Conservation (phyloP, 345 rosid genomes). For the Citrus glauca region DNA sequence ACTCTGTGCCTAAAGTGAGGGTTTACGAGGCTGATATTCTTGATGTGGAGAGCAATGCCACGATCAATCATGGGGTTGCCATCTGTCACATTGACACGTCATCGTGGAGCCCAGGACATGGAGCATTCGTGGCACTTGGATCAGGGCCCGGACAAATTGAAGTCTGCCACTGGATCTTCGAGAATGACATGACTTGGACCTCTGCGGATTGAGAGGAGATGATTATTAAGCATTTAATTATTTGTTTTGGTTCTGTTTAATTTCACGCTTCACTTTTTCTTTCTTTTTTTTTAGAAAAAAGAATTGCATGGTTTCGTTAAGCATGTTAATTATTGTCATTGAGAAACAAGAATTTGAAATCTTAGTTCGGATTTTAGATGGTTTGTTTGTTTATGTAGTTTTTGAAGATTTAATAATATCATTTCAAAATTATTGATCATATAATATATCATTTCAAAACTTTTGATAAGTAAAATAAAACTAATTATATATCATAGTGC, state of each 20-base stretch:
- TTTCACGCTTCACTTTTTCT: neutral
- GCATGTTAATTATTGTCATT: neutral
- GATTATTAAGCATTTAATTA: neutral
- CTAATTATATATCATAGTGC: too few species aligned
- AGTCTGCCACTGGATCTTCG: conserved; percentile 82
- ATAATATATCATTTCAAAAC: too few species aligned
- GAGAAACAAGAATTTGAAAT: neutral
- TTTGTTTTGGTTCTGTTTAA: neutral
- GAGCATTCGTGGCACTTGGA: conserved; percentile 64
- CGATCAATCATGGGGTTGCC: conserved; percentile 62
- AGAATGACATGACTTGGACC: conserved; percentile 74
- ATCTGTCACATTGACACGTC: conserved; percentile 75
- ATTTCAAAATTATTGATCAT: too few species aligned
- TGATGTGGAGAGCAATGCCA: conserved; percentile 25
- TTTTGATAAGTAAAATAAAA: too few species aligned
- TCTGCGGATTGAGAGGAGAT: conserved; percentile 23
- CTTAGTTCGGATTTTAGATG: neutral
- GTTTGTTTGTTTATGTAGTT: neutral
- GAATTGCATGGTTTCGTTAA: too few species aligned
- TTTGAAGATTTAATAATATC: neutral
- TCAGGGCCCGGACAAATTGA: conserved; percentile 57
- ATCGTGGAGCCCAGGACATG: conserved; percentile 62
- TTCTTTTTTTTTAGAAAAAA: too few species aligned
- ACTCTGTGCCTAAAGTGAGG: conserved; percentile 67
- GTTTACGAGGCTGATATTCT: conserved; percentile 62